Evolutionary conservation across 2,329 filamentous ascomycete species (phyloP), one percentile per base, ranked within the genome.

Genomic region (Colletotrichum trifolii): DNA sequence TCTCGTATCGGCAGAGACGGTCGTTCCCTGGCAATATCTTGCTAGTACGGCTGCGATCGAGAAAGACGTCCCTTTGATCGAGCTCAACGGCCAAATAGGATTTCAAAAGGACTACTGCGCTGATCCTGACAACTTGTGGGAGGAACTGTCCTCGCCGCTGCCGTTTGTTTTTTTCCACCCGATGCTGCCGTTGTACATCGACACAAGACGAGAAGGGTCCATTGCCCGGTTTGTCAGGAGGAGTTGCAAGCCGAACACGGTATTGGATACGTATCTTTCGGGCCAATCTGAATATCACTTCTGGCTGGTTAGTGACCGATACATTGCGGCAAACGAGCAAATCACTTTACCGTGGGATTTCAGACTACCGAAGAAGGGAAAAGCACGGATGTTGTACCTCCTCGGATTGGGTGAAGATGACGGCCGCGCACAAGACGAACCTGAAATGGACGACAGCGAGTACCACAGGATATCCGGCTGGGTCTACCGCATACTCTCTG

Each of bases 121-220:
- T 10, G 85, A 91, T 58, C 80, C 85, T 1, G 83, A 83, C 36
- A 93, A 91, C 70, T 82, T 88, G 8, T 94, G 90, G 89, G 79
- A 85, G 39, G 89, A 91, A 56, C 77, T 92, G 10, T 85, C 82
- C 12, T 87, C 85, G 3, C 87, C 88, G 4, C 78, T 89, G 2
- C 92, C 92, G 1, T 94, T 94, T 71, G 91, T 95, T 33, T 93
- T 94, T 74, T 95, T 98, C 77, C 94, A 96, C 72, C 93, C 94
- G 1, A 85, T 90, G 64, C 87, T 98, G 8, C 95, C 95, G 0
- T 86, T 99, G 11, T 97, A 94, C 78, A 96, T 99, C 72, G 96
- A 97, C 77, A 96, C 94, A 9, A 87, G 96, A 65, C 88, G 87
- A 74, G 93, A 97, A 79, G 96, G 95, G 25, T 97, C 93, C 5